Base-by-base conservation (phyloP, 495 filamentous ascomycete species). In the Hypoxylon lienhwacheense region DNA sequence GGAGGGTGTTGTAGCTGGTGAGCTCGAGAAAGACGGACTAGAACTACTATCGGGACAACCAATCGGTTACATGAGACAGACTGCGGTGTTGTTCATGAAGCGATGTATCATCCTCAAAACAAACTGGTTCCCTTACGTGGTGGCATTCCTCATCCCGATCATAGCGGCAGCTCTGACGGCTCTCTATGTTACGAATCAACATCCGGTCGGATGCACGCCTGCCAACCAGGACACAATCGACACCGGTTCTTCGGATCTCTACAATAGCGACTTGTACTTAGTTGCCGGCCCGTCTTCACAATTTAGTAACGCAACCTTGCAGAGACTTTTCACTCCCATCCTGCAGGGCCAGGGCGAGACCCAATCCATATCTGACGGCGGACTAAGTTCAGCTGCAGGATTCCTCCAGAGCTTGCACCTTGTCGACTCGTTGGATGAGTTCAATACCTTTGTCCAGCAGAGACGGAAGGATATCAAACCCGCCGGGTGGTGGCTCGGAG, bases 81-180 rank as follows among this genome's bases (percentile, higher is more conserved):
- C 79, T 0, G 81, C 77, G 68, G 83, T 90, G 7, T 68, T 96
- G 10, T 90, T 93, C 65, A 71, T 77, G 29, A 96, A 96, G 69
- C 77, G 90, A 12, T 75, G 80, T 45, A 89, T 85, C 2, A 87
- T 95, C 34, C 73, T 92, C 39, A 84, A 85, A 47, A 76, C 83
- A 32, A 91, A 91, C 62, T 85, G 81, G 70, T 75, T 91, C 41
- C 88, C 89, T 4, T 88, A 86, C 29, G 66, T 79, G 3, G 84
- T 82, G 6, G 88, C 88, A 1, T 75, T 90, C 25, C 44, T 89
- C 1, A 81, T 92, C 19, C 90, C 90, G 2, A 76, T 93, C 35
- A 74, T 87, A 53, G 87, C 89, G 0, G 81, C 87, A 11, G 89
- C 86, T 4, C 63, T 95, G 8, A 85, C 89, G 1, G 88, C 85